Evolutionary conservation across 306 rosid species (phyloP), one percentile per base, ranked within the genome.

Genomic region (Cicer yamashitae): DNA sequence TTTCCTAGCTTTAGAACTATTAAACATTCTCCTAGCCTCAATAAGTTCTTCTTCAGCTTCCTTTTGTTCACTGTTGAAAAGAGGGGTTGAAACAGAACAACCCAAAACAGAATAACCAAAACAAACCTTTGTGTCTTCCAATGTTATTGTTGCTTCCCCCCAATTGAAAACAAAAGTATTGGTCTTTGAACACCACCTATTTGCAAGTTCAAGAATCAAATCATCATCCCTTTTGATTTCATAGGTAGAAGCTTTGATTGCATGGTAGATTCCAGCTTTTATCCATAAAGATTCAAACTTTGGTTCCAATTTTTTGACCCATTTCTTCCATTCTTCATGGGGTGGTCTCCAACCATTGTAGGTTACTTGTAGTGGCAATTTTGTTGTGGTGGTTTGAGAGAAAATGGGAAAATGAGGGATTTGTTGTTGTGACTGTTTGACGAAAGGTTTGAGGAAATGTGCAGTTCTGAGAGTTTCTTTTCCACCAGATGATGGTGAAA

Each of bases 91-190:
- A 68, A 82, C 44, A 11, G 82, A 56, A 7, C 22, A 18, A 3
- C 94, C 97, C 7, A 73, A 0, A 50, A 85, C 68, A 1, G 90
- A 83, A 15, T 62, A 89, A 0, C 89, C 86, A 12, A 87, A 84
- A 7, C 62, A 74, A 43, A 75, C 20, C 73, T 83, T 79, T 7
- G 79, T n/a, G 50, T 91, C 93, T 50, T 91, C 93, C 18, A 87
- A 53, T 0, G 90, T 87, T 0, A 91, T 37, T 0, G 89, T 87
- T 4, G 89, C 82, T 75, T 91, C 91, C 2, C 89, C 96, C 84
- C 89, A 89, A 1, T 75, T 82, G 58, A 87, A 88, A n/a, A 87
- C 18, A 59, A 91, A 91, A 0, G 87, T 86, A 8, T 81, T 87
- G 3, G 85, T 84, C 54, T 82, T 43, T 0, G 84, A 17, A 39